Evolutionary conservation across 306 rosid species (phyloP).

Genomic region (Morella rubra): DNA sequence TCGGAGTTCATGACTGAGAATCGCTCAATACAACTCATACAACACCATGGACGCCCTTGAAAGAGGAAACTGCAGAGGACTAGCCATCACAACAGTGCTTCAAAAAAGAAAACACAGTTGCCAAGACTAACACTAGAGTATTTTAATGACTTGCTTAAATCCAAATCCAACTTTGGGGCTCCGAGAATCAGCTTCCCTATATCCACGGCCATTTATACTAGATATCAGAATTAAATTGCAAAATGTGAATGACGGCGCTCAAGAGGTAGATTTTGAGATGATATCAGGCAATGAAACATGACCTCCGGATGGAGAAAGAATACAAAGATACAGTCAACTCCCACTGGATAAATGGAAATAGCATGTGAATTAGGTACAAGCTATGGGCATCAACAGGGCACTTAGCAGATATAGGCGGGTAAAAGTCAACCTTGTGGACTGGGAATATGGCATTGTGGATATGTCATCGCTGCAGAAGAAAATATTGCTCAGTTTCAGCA

Average conservation of each 20-base stretch:
- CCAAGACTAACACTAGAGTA: background rate
- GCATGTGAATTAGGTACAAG: constrained; percentile 28
- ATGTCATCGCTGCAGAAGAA: constrained; percentile 56
- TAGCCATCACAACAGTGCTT: too few species aligned
- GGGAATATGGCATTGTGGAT: constrained; percentile 44
- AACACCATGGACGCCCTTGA: background rate
- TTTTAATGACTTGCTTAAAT: background rate
- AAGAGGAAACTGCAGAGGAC: background rate
- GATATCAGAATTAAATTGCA: background rate
- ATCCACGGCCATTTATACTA: background rate
- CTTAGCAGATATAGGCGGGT: constrained; percentile 35
- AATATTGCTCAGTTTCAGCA: constrained; percentile 37
- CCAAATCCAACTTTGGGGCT: background rate
- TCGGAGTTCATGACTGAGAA: background rate
- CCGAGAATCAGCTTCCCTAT: background rate
- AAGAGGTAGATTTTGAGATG: background rate
- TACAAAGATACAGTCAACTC: background rate
- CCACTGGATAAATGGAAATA: background rate
- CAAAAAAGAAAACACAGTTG: too few species aligned
- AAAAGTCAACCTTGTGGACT: constrained; percentile 43
- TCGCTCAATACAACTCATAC: background rate
- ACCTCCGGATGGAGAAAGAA: background rate
- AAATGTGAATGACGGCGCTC: background rate
- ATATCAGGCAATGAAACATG: background rate
- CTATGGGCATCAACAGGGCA: constrained; percentile 32